Evolutionary conservation across 2,329 filamentous ascomycete species (phyloP).

Genomic region (Shiraia sp.): DNA sequence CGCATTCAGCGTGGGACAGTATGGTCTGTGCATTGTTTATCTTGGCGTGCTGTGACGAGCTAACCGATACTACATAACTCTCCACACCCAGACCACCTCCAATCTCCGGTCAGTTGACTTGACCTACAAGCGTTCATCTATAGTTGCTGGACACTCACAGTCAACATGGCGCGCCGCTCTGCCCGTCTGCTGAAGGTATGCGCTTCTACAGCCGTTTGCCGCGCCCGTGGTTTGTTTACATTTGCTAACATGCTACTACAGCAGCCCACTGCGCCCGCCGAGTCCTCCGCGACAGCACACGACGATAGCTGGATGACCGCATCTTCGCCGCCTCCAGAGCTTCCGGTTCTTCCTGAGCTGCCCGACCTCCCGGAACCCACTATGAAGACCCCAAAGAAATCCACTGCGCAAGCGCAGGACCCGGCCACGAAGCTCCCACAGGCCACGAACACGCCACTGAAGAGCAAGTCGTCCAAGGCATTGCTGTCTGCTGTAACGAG

Average conservation of each 20-base stretch:
- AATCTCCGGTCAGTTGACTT: constrained; percentile 19
- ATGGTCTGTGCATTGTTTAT: constrained; percentile 9
- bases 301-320: constrained; percentile 36
- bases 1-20: constrained; percentile 1
- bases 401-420: constrained; percentile 11
- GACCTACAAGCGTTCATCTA: constrained; percentile 5
- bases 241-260: constrained; percentile 25
- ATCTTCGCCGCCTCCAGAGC: constrained; percentile 25
- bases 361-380: constrained; percentile 13
- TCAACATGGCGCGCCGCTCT: constrained; percentile 42
- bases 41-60: background rate
- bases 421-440: constrained; percentile 31
- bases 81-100: constrained; percentile 31
- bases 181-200: constrained; percentile 44
- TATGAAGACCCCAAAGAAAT: constrained; percentile 31
- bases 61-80: constrained; percentile 3
- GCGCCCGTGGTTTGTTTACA: constrained; percentile 30
- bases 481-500: constrained; percentile 22
- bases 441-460: constrained; percentile 38
- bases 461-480: constrained; percentile 27
- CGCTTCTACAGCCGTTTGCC: constrained; percentile 2
- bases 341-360: constrained; percentile 23
- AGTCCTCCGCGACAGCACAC: constrained; percentile 16
- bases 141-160: constrained; percentile 9
- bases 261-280: constrained; percentile 32